phyloP scores from a whole-genome alignment of 495 filamentous ascomycete genomes.

The Bathelium albidoporum region DNA sequence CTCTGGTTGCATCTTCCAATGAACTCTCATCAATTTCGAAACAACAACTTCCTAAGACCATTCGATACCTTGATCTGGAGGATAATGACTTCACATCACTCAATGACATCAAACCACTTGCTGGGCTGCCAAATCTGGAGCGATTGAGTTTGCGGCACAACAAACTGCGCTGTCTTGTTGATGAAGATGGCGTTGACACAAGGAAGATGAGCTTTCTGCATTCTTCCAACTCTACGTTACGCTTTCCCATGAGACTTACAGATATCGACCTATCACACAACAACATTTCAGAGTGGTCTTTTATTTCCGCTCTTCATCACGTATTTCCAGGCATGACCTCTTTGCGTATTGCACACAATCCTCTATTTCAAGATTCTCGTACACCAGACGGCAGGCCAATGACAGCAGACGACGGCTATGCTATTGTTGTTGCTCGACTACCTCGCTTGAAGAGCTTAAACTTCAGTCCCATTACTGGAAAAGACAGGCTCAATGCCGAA shows the following conservation, averaged over 20 bases:
- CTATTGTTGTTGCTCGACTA: conserved; percentile 76
- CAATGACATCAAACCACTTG: conserved; percentile 35
- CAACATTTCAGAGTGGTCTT: conserved; percentile 54
- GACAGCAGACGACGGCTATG: conserved; percentile 66
- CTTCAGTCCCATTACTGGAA: conserved; percentile 57
- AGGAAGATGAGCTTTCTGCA: conserved; percentile 15
- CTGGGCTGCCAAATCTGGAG: conserved; percentile 48
- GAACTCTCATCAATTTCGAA: conserved; percentile 26
- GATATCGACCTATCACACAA: conserved; percentile 80
- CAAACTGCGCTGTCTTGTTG: conserved; percentile 21
- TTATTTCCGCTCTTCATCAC: conserved; percentile 53
- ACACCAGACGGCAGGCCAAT: conserved; percentile 34
- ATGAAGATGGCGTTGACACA: background rate
- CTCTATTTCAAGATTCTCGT: conserved; percentile 48
- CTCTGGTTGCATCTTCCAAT: conserved; percentile 49
- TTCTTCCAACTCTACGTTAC: background rate
- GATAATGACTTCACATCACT: conserved; percentile 62
- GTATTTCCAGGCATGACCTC: conserved; percentile 60
- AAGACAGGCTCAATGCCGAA: conserved; percentile 76
- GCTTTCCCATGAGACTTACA: conserved; percentile 28
- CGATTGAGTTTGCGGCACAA: conserved; percentile 39
- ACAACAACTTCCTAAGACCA: conserved; percentile 30
- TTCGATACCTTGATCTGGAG: conserved; percentile 60
- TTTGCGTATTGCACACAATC: conserved; percentile 75
- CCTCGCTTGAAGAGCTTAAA: conserved; percentile 59